phyloP scores from a whole-genome alignment of 1,284 basidiomycete genomes.

The Sphaerobolus stellatus region DNA sequence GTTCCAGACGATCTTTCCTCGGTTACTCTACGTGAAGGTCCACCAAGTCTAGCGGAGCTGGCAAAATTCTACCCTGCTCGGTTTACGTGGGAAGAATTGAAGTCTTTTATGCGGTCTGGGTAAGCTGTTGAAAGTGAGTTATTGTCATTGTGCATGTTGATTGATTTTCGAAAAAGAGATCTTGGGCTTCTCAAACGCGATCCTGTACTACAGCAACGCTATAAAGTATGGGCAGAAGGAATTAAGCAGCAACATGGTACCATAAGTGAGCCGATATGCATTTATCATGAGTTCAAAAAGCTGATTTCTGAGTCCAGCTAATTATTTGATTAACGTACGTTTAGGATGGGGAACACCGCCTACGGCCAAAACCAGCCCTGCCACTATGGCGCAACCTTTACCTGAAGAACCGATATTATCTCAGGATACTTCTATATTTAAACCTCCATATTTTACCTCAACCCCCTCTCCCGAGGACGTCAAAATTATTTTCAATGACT shows the following conservation, averaged over 20 bases:
- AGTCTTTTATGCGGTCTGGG: conserved; percentile 76
- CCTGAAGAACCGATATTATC: conserved; percentile 25
- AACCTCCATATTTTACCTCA: conserved; percentile 61
- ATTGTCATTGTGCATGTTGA: conserved; percentile 2
- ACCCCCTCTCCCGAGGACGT: conserved; percentile 57
- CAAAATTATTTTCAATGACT: conserved; percentile 77
- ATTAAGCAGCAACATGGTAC: conserved; percentile 62
- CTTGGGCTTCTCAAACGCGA: conserved; percentile 76
- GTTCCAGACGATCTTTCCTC: conserved; percentile 5
- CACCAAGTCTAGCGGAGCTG: conserved; percentile 66
- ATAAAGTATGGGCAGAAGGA: conserved; percentile 56
- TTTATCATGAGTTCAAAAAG: background rate
- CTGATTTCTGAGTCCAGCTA: conserved; percentile 40
- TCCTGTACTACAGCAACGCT: conserved; percentile 61
- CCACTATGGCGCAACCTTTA: conserved; percentile 21
- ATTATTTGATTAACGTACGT: conserved; percentile 63
- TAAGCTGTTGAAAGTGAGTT: conserved; percentile 28
- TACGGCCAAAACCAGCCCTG: conserved; percentile 14
- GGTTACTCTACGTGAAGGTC: conserved; percentile 36
- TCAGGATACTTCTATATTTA: background rate
- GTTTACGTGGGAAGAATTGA: conserved; percentile 74
- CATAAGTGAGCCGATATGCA: conserved; percentile 52
- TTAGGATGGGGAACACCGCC: conserved; percentile 57
- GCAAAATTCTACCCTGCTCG: conserved; percentile 65
- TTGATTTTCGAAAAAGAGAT: conserved; percentile 49